phyloP scores from a whole-genome alignment of 169 alveolate species.

The Eimeria zaria region DNA sequence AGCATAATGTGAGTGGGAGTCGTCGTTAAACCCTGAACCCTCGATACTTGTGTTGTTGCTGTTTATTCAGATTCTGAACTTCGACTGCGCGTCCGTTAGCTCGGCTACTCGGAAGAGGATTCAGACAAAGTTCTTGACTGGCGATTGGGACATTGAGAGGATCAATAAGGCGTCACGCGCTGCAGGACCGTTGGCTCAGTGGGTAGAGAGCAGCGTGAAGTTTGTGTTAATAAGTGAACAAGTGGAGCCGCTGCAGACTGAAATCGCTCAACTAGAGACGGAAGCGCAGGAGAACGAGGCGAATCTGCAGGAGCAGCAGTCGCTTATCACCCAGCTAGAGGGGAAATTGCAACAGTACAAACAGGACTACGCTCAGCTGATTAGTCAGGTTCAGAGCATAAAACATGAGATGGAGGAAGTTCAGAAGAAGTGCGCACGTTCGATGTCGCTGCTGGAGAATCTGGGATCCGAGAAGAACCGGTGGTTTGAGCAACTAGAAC shows the following conservation, averaged over 20 bases:
- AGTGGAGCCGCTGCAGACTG: slow-evolving; percentile 98
- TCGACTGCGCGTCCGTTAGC: slow-evolving; percentile 78
- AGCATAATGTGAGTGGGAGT: background rate
- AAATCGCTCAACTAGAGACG: slow-evolving; percentile 94
- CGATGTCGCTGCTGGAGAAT: slow-evolving; percentile 85
- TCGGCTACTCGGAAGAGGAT: slow-evolving; percentile 89
- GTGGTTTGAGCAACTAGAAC: slow-evolving; percentile 82
- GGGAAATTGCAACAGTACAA: slow-evolving; percentile 94
- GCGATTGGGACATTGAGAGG: slow-evolving; percentile 97
- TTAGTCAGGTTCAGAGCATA: slow-evolving; percentile 95
- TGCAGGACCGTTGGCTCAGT: slow-evolving; percentile 98
- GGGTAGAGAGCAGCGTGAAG: slow-evolving; percentile 96
- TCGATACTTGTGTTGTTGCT: background rate
- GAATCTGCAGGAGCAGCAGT: slow-evolving; percentile 92
- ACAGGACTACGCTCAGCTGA: slow-evolving; percentile 97
- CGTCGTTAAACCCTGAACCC: slow-evolving; percentile 67
- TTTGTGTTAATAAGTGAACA: slow-evolving; percentile 95
- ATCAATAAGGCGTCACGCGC: slow-evolving; percentile 98
- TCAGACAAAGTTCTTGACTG: slow-evolving; percentile 90
- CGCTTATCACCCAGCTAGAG: slow-evolving; percentile 86
- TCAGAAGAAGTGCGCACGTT: slow-evolving; percentile 95
- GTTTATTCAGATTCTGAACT: slow-evolving; percentile 74
- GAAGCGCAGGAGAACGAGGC: slow-evolving; percentile 94
- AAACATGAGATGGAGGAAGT: slow-evolving; percentile 97
- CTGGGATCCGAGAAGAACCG: slow-evolving; percentile 87